Evolutionary conservation across 2,329 filamentous ascomycete genomes (phyloP).

Genomic region (Elsinoe australis): DNA sequence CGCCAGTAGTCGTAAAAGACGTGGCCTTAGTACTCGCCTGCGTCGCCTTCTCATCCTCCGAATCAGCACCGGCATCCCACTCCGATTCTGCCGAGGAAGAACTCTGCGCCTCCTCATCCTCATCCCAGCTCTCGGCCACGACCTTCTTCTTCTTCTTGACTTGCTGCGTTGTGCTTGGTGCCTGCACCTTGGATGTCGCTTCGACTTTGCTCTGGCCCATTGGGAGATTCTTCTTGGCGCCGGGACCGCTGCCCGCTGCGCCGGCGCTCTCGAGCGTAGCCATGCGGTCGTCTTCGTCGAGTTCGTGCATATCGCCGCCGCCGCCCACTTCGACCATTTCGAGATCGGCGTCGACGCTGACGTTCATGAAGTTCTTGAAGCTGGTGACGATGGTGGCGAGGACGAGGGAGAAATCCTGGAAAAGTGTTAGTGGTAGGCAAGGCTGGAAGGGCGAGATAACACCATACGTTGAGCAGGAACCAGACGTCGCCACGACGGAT

Average conservation of each 20-base stretch:
- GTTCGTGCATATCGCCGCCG: constrained; percentile 45
- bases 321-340: constrained; percentile 48
- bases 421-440: background rate
- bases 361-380: constrained; percentile 50
- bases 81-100: constrained; percentile 20
- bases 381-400: constrained; percentile 65
- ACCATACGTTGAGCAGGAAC: constrained; percentile 56
- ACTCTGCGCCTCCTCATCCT: constrained; percentile 24
- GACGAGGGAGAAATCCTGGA: constrained; percentile 49
- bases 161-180: constrained; percentile 25
- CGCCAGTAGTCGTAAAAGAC: constrained; percentile 21
- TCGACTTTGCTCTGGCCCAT: constrained; percentile 24
- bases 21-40: constrained; percentile 24
- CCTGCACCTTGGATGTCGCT: constrained; percentile 22
- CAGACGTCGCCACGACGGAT: constrained; percentile 62
- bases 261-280: constrained; percentile 26
- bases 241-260: constrained; percentile 21
- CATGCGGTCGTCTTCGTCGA: constrained; percentile 36
- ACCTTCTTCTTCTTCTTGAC: constrained; percentile 31
- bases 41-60: constrained; percentile 23
- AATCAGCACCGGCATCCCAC: constrained; percentile 31
- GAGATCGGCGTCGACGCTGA: constrained; percentile 38
- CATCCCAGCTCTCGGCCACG: constrained; percentile 40
- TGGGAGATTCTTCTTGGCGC: constrained; percentile 20
- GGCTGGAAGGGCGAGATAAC: background rate